Evolutionary conservation across 345 rosid species (phyloP).

Genomic region (Pistacia integerrima): DNA sequence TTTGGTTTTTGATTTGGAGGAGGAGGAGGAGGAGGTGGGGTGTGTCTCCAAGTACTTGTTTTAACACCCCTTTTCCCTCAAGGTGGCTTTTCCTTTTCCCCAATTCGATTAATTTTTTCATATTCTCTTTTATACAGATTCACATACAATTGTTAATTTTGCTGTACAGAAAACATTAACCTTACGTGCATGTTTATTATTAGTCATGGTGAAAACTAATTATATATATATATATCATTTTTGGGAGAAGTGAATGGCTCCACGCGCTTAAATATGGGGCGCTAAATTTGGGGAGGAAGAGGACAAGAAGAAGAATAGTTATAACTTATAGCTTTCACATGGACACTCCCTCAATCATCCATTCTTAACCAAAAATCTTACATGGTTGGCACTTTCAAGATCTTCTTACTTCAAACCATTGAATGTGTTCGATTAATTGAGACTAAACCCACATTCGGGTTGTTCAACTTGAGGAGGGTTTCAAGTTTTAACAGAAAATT

Average conservation of each 20-base stretch:
- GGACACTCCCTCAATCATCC: conserved; percentile 27
- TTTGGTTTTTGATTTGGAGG: conserved; percentile 30
- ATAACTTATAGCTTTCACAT: conserved; percentile 21
- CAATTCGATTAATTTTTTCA: conserved; percentile 6
- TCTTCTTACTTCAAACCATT: not conserved
- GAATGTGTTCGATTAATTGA: not conserved
- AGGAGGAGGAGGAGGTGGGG: conserved; percentile 20
- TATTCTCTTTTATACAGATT: not conserved
- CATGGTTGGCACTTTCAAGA: conserved; percentile 7
- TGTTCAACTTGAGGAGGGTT: not conserved
- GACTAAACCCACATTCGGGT: not conserved
- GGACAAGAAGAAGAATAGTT: conserved; percentile 15
- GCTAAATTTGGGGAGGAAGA: conserved; percentile 20
- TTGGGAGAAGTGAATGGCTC: conserved; percentile 19
- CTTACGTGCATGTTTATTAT: too few species aligned
- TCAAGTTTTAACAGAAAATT: too few species aligned
- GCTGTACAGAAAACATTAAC: too few species aligned
- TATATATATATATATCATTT: conserved; percentile 3
- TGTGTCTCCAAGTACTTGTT: conserved; percentile 33
- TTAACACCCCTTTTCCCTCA: conserved; percentile 2
- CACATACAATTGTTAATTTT: too few species aligned
- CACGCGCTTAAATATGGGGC: conserved; percentile 21
- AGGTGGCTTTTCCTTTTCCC: not conserved
- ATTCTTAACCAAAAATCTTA: conserved; percentile 12
- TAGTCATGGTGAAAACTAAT: not conserved